Base-by-base conservation (phyloP, 345 rosid genomes). In the Pelargonium nanum region DNA sequence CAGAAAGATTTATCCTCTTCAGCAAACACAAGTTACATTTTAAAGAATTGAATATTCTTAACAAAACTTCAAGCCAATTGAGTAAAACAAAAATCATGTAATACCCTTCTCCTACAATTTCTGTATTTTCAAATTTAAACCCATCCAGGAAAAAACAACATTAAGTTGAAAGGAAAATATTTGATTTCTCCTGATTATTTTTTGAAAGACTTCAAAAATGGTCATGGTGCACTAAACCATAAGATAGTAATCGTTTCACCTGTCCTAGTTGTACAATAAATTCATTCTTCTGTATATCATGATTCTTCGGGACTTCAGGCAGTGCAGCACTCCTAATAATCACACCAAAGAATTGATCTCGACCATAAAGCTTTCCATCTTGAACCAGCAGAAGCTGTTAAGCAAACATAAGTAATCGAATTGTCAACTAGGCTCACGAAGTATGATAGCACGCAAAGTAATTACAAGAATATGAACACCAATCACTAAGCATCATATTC, bases 281-380 rank as follows among this genome's bases (percentile, higher is more conserved):
- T 71, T 87, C 99, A 70, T 83, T 85, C 72, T 70, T 78, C 73
- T 84, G 84, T 64, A 94, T 74, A 60, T 72, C 87, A 69, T 83
- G 86, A 78, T 82, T 64, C 73, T 78, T 83, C 15, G 81, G 58
- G 59, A 77, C 73, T 53, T 94, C 99, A 56, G 89, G 83, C 69
- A 94, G 65, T 56, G 72, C 86, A 53, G 90, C 83, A 71, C 86
- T 79, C 82, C 83, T 84, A 60, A 71, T 72, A 56, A 87, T 84
- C 58, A 84, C 83, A 66, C 85, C 58, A 65, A 85, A 83, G 64
- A 86, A 72, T 52, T 96, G 76, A 76, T 86, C 87, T 62, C 89
- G 83, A 26, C 99, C 99, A 66, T 81, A 94, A 26, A 94, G 95
- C 66, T 86, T 90, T 74, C 97, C 90, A 74, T 89, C 99, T 85